A percentile compares a stretch with the other conserved stretches of the same genome.
Conservation (phyloP, 2,329 filamentous ascomycete genomes). For the Dactylellina parvicollis region DNA sequence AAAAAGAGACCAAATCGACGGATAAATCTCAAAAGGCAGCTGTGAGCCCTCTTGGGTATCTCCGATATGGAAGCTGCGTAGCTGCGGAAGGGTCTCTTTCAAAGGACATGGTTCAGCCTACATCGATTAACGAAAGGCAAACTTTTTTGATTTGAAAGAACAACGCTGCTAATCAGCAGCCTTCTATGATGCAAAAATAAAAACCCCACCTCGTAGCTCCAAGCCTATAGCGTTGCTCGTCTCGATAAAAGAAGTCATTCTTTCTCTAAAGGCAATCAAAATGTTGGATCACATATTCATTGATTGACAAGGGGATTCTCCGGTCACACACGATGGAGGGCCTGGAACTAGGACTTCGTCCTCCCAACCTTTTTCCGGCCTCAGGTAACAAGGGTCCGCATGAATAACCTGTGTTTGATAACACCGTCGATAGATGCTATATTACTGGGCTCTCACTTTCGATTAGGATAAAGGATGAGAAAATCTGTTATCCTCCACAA, state of each 20-base stretch:
- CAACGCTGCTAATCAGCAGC: background rate
- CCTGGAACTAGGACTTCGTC: constrained; percentile 1
- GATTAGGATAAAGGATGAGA: constrained; percentile 19
- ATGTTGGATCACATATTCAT: constrained; percentile 26
- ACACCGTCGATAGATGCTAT: constrained; percentile 7
- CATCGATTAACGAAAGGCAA: constrained; percentile 29
- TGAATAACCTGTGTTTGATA: background rate
- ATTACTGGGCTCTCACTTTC: background rate
- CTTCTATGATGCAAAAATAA: background rate
- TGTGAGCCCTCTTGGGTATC: constrained; percentile 24
- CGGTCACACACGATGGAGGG: constrained; percentile 12
- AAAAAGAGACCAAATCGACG: constrained; percentile 11
- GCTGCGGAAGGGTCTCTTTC: constrained; percentile 6
- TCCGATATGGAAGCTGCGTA: constrained; percentile 45
- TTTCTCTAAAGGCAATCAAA: constrained; percentile 13
- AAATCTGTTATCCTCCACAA: constrained; percentile 19
- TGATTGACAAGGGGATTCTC: background rate
- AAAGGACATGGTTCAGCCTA: no score
- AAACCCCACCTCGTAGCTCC: background rate
- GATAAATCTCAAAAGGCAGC: constrained; percentile 44
- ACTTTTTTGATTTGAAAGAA: constrained; percentile 1
- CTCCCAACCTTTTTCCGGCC: background rate
- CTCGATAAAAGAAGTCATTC: constrained; percentile 2
- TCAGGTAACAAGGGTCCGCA: background rate
- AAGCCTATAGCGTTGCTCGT: constrained; percentile 8